These are phyloP conservation scores for Fusarium newnesense DNA, from an alignment of 2,329 filamentous ascomycete genomes.

Conservation along the genomic window DNA sequence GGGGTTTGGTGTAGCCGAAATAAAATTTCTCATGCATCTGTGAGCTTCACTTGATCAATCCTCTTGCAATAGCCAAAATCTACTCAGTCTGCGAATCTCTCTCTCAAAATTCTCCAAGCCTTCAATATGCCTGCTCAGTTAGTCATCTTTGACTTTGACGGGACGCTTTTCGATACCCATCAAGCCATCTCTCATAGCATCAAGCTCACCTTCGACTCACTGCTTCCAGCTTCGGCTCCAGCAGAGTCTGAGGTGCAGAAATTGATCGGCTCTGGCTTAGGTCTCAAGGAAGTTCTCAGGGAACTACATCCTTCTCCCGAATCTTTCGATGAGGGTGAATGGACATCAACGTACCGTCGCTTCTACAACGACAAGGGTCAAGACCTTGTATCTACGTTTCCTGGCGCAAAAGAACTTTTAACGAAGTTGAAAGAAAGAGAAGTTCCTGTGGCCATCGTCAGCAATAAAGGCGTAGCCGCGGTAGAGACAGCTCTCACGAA, in stretches of 20 bases:
- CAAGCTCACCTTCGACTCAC: not conserved
- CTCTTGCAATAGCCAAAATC: fast-evolving
- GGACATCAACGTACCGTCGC: not conserved
- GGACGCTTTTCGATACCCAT: slow-evolving; percentile 13
- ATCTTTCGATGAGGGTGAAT: not conserved
- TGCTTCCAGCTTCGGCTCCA: not conserved
- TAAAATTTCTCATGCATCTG: not conserved
- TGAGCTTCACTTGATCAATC: not conserved
- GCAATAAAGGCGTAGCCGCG: slow-evolving; percentile 5
- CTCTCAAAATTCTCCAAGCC: fast-evolving
- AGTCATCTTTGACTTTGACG: slow-evolving; percentile 15
- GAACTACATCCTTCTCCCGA: not conserved
- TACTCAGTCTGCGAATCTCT: fast-evolving
- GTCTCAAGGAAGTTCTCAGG: not conserved
- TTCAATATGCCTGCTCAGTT: not conserved
- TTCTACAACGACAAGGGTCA: slow-evolving; percentile 9
- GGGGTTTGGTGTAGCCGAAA: not conserved
- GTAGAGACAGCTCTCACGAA: not conserved
- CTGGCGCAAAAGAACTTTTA: not conserved
- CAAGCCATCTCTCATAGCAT: slow-evolving; percentile 14
- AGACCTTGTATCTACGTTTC: not conserved
- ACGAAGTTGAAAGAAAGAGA: fast-evolving
- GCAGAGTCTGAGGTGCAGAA: not conserved
- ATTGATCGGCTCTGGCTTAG: not conserved
- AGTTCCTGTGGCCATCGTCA: not conserved